Conservation (phyloP, 352 stramenopile genomes). For the Hyaloperonospora brassicae region DNA sequence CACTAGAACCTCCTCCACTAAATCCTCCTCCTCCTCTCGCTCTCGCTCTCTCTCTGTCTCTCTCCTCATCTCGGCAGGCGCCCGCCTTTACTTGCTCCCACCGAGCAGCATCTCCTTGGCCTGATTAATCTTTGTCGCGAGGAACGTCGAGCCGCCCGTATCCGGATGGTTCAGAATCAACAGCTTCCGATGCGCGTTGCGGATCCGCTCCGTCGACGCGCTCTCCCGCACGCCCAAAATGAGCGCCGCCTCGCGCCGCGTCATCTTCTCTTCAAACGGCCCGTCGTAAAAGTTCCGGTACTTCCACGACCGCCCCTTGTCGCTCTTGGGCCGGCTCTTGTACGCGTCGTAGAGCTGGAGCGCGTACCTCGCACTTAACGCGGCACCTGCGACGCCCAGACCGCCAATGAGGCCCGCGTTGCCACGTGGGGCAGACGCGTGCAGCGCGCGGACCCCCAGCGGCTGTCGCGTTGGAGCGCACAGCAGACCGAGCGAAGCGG, state of each 20-base stretch:
- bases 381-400: slow-evolving; percentile 57
- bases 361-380: slow-evolving; percentile 70
- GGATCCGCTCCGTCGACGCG: slow-evolving; percentile 91
- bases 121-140: slow-evolving; percentile 99
- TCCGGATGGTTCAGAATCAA: slow-evolving; percentile 99
- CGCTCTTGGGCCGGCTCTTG: slow-evolving; percentile 62
- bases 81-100: slow-evolving; percentile 37
- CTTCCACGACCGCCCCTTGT: slow-evolving; percentile 53
- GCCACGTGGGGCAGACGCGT: slow-evolving; percentile 58
- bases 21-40: too few relatives aligned
- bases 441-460: slow-evolving; percentile 40
- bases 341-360: slow-evolving; percentile 74
- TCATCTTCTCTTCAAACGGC: slow-evolving; percentile 99
- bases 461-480: background rate
- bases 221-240: slow-evolving; percentile 98
- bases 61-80: background rate
- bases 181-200: slow-evolving; percentile 96
- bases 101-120: slow-evolving; percentile 95
- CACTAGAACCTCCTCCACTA: too few relatives aligned
- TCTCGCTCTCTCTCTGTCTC: too few relatives aligned
- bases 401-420: slow-evolving; percentile 52
- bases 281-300: slow-evolving; percentile 92
- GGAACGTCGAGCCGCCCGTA: slow-evolving; percentile 96
- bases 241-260: slow-evolving; percentile 94
- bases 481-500: background rate